Evolutionary conservation across 306 rosid species (phyloP), one percentile per base, ranked within the genome.

Genomic region (Cicer chorassanicum): DNA sequence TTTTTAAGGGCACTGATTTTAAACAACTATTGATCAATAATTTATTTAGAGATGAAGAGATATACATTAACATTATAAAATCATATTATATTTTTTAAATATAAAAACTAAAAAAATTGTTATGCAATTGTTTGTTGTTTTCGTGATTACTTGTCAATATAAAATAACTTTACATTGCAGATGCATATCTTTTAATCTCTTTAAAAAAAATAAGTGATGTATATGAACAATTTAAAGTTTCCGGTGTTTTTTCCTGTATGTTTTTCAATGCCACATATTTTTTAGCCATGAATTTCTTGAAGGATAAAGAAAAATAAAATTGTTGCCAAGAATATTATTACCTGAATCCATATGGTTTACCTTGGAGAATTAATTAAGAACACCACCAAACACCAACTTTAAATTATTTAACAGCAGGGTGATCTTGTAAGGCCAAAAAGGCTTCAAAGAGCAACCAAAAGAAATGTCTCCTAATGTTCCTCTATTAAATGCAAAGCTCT

Each of bases 341-440:
- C 88, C 85, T 56, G 79, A 70, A 45, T 81, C 85, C 85, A 82
- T 83, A 10, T 8, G 60, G 53, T 60, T 60, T 10, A 64, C 51
- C 74, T 65, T 41, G 60, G 38, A 42, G 57, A 62, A 62, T 7
- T 41, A 5, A 63, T 73, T 41, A 65, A 73, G 12, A 11, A 64
- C 60, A 14, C 72, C 24, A 21, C 29, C 29, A 21, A 21, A 21
- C 29, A 56, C 15, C 73, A 50, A 71, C 59, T 54, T 53, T 34
- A 70, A 43, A 42, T n/a, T 38, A 64, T 15, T 1, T 1, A 53
- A 72, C 65, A 65, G 7, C 29, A 9, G 24, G 10, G 66, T 11
- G n/a, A 2, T 79, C 41, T 79, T 11, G 53, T 1, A 11, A 56
- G 69, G 75, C 70, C 79, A 8, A 50, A 34, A 66, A 6, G 14